Conservation (phyloP, 129 eudicot species). For the Silybum marianum region DNA sequence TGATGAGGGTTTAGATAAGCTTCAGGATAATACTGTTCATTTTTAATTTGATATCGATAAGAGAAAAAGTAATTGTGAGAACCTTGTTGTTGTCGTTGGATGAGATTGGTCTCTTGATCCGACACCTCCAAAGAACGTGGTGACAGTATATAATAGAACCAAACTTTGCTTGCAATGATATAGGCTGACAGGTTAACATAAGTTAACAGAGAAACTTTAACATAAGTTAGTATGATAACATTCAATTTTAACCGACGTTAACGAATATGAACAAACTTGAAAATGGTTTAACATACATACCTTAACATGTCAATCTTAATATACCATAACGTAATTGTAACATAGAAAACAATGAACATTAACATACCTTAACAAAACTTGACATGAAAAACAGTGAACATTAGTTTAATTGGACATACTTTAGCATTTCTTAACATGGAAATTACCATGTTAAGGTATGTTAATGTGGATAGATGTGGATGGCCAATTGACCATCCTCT, state of each 20-base stretch:
- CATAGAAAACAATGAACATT: not conserved
- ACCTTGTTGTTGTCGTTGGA: not conserved
- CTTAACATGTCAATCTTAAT: not conserved
- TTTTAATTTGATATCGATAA: not conserved
- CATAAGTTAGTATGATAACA: not conserved
- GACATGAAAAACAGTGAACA: too few relatives aligned
- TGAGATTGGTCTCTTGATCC: not conserved
- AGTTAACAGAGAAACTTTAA: too few relatives aligned
- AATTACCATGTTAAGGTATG: not conserved
- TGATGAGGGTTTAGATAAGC: not conserved
- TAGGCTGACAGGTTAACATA: not conserved
- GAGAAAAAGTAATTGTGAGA: not conserved
- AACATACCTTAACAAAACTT: not conserved
- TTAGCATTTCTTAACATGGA: not conserved
- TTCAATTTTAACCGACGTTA: not conserved
- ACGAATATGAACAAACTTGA: not conserved
- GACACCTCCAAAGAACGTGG: not conserved
- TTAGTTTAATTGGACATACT: not conserved
- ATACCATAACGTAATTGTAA: not conserved
- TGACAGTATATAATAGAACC: not conserved
- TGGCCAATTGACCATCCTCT: not conserved
- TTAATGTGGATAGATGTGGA: not conserved
- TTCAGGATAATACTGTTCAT: not conserved
- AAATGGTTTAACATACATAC: not conserved
- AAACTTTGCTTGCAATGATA: not conserved